phyloP scores from a whole-genome alignment of 352 stramenopile species.

The Elongisporangium prolatum region DNA sequence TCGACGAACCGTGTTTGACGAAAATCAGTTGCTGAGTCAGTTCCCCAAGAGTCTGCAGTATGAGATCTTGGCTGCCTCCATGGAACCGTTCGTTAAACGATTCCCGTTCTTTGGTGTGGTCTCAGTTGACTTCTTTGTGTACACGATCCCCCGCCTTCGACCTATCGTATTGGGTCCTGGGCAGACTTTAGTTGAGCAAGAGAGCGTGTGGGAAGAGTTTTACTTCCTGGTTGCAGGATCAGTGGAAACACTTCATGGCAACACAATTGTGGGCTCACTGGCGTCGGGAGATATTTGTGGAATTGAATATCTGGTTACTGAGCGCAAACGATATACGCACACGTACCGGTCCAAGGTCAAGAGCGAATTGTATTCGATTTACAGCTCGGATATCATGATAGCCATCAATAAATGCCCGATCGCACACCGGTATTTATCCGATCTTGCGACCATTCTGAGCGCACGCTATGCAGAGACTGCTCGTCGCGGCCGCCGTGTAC shows the following conservation, averaged over 20 bases:
- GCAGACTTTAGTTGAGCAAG: constrained; percentile 61
- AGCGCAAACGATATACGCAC: constrained; percentile 50
- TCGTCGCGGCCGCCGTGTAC: constrained; percentile 23
- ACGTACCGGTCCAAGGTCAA: constrained; percentile 62
- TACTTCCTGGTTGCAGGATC: constrained; percentile 65
- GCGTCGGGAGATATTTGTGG: constrained; percentile 66
- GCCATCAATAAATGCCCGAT: constrained; percentile 59
- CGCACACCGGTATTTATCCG: constrained; percentile 58
- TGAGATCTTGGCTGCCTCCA: constrained; percentile 72
- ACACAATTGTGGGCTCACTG: constrained; percentile 56
- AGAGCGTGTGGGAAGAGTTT: constrained; percentile 79
- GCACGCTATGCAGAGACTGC: constrained; percentile 62
- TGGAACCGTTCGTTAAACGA: constrained; percentile 71
- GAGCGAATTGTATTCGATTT: constrained; percentile 65
- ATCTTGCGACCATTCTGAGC: constrained; percentile 51
- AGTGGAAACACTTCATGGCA: constrained; percentile 53
- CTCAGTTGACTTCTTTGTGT: constrained; percentile 76
- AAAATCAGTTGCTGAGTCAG: constrained; percentile 53
- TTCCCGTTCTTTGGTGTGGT: constrained; percentile 75
- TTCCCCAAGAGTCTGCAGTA: constrained; percentile 74
- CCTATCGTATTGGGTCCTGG: constrained; percentile 56
- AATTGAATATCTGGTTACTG: constrained; percentile 65
- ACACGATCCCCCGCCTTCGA: constrained; percentile 46
- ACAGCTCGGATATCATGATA: constrained; percentile 50
- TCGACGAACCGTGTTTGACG: constrained; percentile 66